Evolutionary conservation across 768 basidiomycete species (phyloP).

Genomic region (Serpula lacrymans): DNA sequence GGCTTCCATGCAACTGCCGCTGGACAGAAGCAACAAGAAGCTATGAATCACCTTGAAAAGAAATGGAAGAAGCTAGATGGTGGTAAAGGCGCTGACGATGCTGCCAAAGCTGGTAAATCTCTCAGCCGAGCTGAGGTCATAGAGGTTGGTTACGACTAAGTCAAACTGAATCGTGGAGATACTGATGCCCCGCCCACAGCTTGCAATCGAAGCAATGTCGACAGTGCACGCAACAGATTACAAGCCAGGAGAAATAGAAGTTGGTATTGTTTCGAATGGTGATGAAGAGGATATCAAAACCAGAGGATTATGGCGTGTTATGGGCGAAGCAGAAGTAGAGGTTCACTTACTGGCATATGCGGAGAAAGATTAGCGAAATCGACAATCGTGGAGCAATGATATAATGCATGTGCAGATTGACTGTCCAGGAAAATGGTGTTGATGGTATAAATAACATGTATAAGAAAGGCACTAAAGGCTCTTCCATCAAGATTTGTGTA

Average conservation of each 20-base stretch:
- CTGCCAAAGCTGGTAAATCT: conserved; percentile 68
- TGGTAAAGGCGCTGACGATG: conserved; percentile 75
- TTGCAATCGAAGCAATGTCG: conserved; percentile 93
- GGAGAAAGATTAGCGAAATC: conserved; percentile 70
- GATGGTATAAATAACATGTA: too few relatives aligned
- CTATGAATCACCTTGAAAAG: conserved; percentile 98
- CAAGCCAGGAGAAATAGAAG: conserved; percentile 93
- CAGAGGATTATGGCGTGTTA: conserved; percentile 74
- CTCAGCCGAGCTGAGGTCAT: conserved; percentile 79
- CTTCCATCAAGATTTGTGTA: too few relatives aligned
- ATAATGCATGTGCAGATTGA: too few relatives aligned
- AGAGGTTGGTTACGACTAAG: conserved; percentile 56
- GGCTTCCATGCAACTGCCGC: conserved; percentile 97
- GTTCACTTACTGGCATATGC: conserved; percentile 79
- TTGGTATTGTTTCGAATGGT: conserved; percentile 82
- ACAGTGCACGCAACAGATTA: conserved; percentile 94
- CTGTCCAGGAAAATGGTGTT: too few relatives aligned
- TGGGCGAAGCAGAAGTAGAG: conserved; percentile 77
- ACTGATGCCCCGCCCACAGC: conserved; percentile 41
- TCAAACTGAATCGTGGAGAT: background rate
- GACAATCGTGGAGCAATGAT: too few relatives aligned
- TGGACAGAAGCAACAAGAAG: conserved; percentile 97
- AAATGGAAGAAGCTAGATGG: conserved; percentile 95
- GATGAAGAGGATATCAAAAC: conserved; percentile 72
- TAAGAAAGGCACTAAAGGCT: background rate